Conservation (phyloP, 345 rosid genomes). For the Salix viminalis region DNA sequence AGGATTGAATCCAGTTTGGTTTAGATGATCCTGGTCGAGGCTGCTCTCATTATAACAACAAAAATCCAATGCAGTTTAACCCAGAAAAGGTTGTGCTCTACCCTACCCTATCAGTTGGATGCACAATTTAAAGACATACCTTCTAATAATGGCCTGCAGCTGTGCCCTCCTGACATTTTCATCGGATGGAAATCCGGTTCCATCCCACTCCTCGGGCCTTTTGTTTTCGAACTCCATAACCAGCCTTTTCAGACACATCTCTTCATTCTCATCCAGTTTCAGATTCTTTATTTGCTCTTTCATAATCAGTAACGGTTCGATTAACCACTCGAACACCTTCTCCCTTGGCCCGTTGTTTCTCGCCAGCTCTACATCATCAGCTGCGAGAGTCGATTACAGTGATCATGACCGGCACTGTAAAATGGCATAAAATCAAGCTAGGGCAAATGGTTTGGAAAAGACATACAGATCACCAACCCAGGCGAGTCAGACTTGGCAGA, state of each 20-base stretch:
- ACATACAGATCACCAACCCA: conserved; percentile 68
- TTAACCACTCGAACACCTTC: conserved; percentile 61
- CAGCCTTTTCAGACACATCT: conserved; percentile 45
- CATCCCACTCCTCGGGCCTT: conserved; percentile 67
- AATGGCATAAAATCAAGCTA: background rate
- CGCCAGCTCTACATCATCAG: conserved; percentile 62
- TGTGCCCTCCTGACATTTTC: conserved; percentile 66
- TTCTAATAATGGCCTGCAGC: conserved; percentile 73
- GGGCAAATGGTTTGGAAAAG: conserved; percentile 1
- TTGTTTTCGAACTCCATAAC: conserved; percentile 46
- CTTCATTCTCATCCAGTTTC: conserved; percentile 49
- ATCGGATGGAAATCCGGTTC: conserved; percentile 46
- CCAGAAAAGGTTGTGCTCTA: background rate
- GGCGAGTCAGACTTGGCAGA: conserved; percentile 63
- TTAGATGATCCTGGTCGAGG: too few relatives aligned
- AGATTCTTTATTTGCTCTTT: conserved; percentile 75
- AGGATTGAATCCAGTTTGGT: background rate
- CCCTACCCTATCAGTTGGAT: background rate
- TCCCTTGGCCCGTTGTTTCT: conserved; percentile 57
- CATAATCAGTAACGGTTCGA: conserved; percentile 65
- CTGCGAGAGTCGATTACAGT: conserved; percentile 22
- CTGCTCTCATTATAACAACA: background rate
- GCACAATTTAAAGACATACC: conserved; percentile 31
- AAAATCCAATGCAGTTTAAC: background rate
- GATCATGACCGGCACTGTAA: conserved; percentile 1